These are phyloP conservation scores for Schizophyllum commune DNA, from an alignment of 1,284 basidiomycete genomes.

Conservation along the genomic window DNA sequence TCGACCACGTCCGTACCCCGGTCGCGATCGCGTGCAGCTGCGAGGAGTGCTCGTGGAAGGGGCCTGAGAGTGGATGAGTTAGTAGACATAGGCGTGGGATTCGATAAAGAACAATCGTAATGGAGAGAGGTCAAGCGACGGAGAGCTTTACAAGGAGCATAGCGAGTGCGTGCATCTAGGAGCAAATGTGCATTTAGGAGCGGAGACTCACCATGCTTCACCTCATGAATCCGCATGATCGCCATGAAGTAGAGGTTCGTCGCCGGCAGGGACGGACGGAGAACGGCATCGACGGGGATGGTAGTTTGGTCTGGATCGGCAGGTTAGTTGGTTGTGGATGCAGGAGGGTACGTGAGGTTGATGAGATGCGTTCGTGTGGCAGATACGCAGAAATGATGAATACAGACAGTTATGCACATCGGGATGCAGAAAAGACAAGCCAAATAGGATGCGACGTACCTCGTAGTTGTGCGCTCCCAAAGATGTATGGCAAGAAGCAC, in stretches of 20 bases:
- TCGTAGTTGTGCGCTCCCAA: constrained; percentile 88
- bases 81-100: background rate
- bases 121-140: too few species aligned
- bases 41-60: constrained; percentile 91
- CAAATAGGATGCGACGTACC: constrained; percentile 29
- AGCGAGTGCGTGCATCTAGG: too few species aligned
- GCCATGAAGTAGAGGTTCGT: constrained; percentile 78
- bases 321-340: background rate
- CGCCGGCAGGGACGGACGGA: constrained; percentile 43
- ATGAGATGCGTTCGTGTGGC: too few species aligned
- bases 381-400: too few species aligned
- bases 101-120: too few species aligned
- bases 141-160: too few species aligned
- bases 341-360: background rate
- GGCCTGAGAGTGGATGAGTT: constrained; percentile 16
- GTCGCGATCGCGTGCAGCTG: constrained; percentile 82
- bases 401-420: background rate
- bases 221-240: constrained; percentile 71
- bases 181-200: too few species aligned
- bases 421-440: background rate
- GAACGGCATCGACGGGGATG: constrained; percentile 51
- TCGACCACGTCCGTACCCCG: constrained; percentile 81
- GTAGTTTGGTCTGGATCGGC: constrained; percentile 41
- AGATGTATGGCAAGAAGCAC: constrained; percentile 84
- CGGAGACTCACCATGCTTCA: constrained; percentile 47